Evolutionary conservation across 495 filamentous ascomycete genomes (phyloP), one percentile per base, ranked within the genome.

Genomic region (Hypoxylon subgilvum): DNA sequence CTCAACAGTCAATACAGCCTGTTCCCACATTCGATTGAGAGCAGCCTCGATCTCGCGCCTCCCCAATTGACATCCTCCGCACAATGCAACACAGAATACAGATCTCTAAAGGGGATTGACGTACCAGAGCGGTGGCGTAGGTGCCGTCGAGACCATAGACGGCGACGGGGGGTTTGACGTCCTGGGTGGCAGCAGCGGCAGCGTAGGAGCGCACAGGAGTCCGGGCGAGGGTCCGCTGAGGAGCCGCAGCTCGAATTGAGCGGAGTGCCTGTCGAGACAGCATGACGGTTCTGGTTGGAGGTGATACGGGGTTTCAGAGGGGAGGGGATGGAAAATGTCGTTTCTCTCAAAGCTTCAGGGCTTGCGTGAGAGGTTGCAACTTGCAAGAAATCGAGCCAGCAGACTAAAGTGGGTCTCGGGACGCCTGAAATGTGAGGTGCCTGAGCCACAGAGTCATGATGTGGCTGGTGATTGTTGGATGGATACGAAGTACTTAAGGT

Each of bases 81-180:
- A 17, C 2, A 6, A 36, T 4, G 39, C 2, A 39, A 21, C 5
- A 17, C 7, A 3, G 16, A 13, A 17, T 1, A 10, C 6, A 6
- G 25, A 6, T 1, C 23, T 31, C 32, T 25, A 52, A 65, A 45
- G 60, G 52, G 76, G 22, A 45, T 47, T 39, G 27, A 42, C 86
- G 73, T 91, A 98, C 94, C 86, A 98, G 81, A 80, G 94, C 94
- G 81, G 86, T 90, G 69, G 94, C 95, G 80, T 98, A 98, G 70
- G 93, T 97, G 68, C 94, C 94, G 75, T 97, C 94, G 77, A 98
- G 81, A 57, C 94, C 94, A 77, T 89, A 98, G 61, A 98, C 81
- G 49, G 92, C 84, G 71, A 97, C 82, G 46, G 94, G 94, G 58
- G 92, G 86, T 81, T 89, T 92, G 69, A 86, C 77, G 40, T 86